Conservation (phyloP, 352 stramenopile species). For the Globisporangium heterothallicum region DNA sequence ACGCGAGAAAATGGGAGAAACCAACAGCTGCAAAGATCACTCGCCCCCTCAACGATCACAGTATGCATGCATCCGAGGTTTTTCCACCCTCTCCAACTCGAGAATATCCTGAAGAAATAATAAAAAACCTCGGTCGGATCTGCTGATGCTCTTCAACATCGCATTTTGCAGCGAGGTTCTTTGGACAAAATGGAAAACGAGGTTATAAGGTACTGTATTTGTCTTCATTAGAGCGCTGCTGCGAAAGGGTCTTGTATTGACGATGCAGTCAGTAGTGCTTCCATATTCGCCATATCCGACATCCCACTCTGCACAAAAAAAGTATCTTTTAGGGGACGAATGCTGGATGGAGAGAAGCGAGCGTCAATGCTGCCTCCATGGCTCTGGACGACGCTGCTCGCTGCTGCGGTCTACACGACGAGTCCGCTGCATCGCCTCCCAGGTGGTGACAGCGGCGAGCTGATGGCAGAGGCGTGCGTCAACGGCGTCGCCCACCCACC, state of each 20-base stretch:
- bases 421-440: constrained; percentile 29
- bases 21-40: constrained; percentile 10
- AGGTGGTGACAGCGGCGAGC: constrained; percentile 84
- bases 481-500: constrained; percentile 89
- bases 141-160: too few relatives aligned
- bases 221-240: constrained; percentile 4
- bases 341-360: background rate
- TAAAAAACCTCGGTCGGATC: constrained; percentile 7
- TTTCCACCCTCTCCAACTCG: background rate
- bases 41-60: constrained; percentile 1
- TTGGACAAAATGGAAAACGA: background rate
- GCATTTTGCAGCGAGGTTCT: too few relatives aligned
- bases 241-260: constrained; percentile 1
- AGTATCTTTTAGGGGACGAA: constrained; percentile 3
- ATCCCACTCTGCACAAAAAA: too few relatives aligned
- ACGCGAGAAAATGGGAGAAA: constrained; percentile 12
- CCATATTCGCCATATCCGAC: too few relatives aligned
- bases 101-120: background rate
- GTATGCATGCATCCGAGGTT: background rate
- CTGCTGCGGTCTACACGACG: constrained; percentile 17
- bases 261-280: background rate
- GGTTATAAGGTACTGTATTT: constrained; percentile 1
- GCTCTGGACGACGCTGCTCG: constrained; percentile 21
- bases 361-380: constrained; percentile 10
- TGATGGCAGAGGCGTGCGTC: constrained; percentile 89